Base-by-base conservation (phyloP, 495 filamentous ascomycete species). In the Neurospora discreta region DNA sequence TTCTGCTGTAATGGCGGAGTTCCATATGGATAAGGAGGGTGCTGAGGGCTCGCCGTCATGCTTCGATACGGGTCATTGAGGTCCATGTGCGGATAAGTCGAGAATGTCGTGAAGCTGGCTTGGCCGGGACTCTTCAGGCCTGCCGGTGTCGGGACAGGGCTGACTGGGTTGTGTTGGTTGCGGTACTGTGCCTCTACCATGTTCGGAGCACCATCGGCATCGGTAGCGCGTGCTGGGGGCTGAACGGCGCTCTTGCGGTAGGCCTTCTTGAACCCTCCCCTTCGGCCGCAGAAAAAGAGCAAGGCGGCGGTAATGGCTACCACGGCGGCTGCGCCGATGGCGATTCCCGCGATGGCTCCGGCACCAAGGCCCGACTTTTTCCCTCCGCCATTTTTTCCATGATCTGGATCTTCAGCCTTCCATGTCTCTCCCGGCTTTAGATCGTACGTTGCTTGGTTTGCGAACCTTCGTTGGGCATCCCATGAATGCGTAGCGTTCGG, bases 331-430 rank as follows among this genome's bases (percentile, higher is more conserved):
- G 74, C 78, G 30, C 84, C 84, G 18, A 87, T 84, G 18, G 81
- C 81, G 23, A 86, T 86, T 1, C 85, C 85, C 1, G 81, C 83
- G 33, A 87, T 87, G 3, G 80, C 81, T 0, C 85, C 85, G 5
- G 76, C 42, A 13, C 76, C 72, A 15, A 83, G 69, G 3, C 68
- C 69, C 5, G 73, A 72, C 9, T 38, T 39, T 16, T 38, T 39
- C 1, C 39, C 10, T 39, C 26, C 38, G 5, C 5, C 38, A 8
- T 9, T 1, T 38, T 38, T 38, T 38, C 38, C 38, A 38, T 38
- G 5, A 8, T 38, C 8, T 38, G 38, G 38, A 38, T 38, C 38
- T 38, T 38, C 38, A 38, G 38, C 38, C 7, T 38, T 38, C 38
- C 74, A 82, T 5, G 72, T 73, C 10, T 84, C 79, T 39, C 82